Percentiles rank a stretch among this genome's conserved stretches.
phyloP scores from a whole-genome alignment of 495 filamentous ascomycete genomes.

The Bacidia rubella region DNA sequence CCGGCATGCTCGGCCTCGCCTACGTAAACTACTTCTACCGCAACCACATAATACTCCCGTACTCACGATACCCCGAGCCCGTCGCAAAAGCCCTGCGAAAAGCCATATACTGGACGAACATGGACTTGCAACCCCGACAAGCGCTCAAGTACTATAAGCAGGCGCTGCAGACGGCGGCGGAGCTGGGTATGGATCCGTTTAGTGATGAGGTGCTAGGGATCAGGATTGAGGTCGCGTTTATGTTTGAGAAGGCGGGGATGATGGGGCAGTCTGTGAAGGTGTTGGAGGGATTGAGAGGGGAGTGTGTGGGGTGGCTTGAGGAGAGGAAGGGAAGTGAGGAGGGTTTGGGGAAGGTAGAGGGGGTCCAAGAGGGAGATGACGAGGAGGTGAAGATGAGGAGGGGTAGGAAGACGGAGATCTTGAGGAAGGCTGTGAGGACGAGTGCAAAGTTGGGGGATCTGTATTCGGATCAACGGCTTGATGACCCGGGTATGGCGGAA shows the following conservation, averaged over 20 bases:
- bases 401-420: constrained; percentile 48
- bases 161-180: constrained; percentile 54
- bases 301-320: constrained; percentile 37
- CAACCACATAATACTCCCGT: constrained; percentile 47
- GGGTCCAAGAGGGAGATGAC: constrained; percentile 31
- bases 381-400: constrained; percentile 8
- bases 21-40: constrained; percentile 53
- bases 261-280: constrained; percentile 55
- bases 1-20: constrained; percentile 33
- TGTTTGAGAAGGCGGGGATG: constrained; percentile 62
- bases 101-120: constrained; percentile 76
- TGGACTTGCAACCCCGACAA: constrained; percentile 49
- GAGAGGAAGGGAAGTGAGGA: constrained; percentile 28
- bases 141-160: constrained; percentile 71
- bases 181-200: constrained; percentile 69
- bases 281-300: constrained; percentile 50
- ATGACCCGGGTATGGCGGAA: constrained; percentile 53
- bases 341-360: constrained; percentile 44
- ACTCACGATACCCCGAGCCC: constrained; percentile 64
- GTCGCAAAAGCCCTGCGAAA: constrained; percentile 71
- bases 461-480: constrained; percentile 48
- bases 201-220: constrained; percentile 83
- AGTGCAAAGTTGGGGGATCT: constrained; percentile 71
- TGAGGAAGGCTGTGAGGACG: constrained; percentile 60
- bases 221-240: constrained; percentile 62